Percentiles rank a stretch among this genome's conserved stretches.
Evolutionary conservation across 2,329 filamentous ascomycete genomes (phyloP).

Genomic region (Coniella vitis): DNA sequence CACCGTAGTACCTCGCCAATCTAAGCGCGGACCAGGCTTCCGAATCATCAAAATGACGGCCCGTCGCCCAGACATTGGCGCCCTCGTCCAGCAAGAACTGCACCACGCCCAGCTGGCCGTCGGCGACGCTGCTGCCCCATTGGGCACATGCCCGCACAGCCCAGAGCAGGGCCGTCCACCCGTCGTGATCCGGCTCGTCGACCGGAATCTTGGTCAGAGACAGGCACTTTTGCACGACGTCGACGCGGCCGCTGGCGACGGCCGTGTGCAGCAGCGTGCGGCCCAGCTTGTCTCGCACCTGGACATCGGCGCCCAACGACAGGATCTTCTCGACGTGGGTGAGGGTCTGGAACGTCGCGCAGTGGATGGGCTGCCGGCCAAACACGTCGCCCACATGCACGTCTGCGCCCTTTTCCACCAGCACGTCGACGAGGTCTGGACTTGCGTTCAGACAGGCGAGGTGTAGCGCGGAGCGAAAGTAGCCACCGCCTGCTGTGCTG

Average conservation of each 20-base stretch:
- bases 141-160: neutral
- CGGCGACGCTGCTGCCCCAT: neutral
- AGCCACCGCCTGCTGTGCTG: neutral
- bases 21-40: neutral
- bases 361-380: neutral
- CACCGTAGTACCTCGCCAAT: neutral
- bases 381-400: neutral
- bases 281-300: neutral
- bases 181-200: neutral
- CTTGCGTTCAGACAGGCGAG: neutral
- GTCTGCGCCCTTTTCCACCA: neutral
- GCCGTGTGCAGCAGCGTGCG: neutral
- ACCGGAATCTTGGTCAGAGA: neutral
- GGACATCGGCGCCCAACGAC: neutral
- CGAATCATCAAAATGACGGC: neutral
- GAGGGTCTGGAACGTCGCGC: neutral
- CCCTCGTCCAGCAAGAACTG: neutral
- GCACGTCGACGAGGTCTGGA: neutral
- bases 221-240: neutral
- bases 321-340: neutral
- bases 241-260: neutral
- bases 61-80: neutral
- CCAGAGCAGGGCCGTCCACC: neutral
- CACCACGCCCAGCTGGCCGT: neutral
- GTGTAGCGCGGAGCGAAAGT: neutral